Conservation (phyloP, 192 early-diverging fungal species). For the Backusella liffmaniae region DNA sequence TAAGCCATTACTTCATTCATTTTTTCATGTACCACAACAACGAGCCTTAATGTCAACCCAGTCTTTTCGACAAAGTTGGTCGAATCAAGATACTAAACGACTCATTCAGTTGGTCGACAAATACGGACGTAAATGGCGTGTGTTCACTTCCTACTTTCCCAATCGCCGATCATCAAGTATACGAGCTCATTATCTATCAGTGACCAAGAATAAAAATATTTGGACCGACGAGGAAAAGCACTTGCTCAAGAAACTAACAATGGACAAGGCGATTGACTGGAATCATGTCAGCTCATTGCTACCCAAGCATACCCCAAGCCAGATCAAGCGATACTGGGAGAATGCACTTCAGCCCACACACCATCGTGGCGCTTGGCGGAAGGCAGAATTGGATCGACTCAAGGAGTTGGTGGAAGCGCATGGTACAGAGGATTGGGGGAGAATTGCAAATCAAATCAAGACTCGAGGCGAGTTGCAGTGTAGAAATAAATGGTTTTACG, state of each 20-base stretch:
- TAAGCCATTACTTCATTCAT: not conserved
- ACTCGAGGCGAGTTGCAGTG: constrained; percentile 9
- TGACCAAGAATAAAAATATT: not conserved
- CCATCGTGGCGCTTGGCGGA: not conserved
- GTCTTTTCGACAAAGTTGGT: not conserved
- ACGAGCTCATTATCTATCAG: constrained; percentile 11
- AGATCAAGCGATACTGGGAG: not conserved
- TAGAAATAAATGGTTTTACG: constrained; percentile 17
- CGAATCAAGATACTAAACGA: not conserved
- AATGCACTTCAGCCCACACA: not conserved
- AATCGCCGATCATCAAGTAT: not conserved
- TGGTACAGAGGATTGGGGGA: not conserved
- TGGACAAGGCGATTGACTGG: not conserved
- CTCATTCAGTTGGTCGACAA: not conserved
- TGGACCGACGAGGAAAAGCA: constrained; percentile 10
- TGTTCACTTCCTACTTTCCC: constrained; percentile 4
- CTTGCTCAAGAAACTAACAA: not conserved
- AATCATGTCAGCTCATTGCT: not conserved
- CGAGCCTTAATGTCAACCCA: not conserved
- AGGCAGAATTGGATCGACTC: not conserved
- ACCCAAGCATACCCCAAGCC: not conserved
- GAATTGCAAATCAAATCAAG: not conserved
- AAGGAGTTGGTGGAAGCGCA: not conserved
- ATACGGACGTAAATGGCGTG: constrained; percentile 10
- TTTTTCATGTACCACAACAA: not conserved